These are phyloP conservation scores for Gracilaria caudata DNA, from an alignment of 23 red algal genomes.

Conservation along the genomic window DNA sequence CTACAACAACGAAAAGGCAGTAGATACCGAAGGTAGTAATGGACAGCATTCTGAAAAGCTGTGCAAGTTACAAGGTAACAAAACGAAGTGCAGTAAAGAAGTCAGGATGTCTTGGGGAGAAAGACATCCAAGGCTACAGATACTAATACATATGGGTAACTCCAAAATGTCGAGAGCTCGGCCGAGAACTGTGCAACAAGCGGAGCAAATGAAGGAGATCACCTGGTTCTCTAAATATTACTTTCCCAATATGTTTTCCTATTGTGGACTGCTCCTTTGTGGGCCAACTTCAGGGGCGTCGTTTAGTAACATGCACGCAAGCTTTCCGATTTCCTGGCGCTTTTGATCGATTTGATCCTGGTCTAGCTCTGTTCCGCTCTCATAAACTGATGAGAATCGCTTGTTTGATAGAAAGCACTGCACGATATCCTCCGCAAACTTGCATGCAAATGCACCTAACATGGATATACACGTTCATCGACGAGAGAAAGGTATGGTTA, in stretches of 20 bases:
- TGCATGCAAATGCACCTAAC: conserved; percentile 52
- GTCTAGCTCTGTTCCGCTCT: not conserved
- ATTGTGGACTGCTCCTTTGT: not conserved
- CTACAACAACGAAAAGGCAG: not conserved
- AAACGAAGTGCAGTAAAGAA: not conserved
- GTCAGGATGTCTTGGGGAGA: not conserved
- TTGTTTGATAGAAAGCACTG: conserved; percentile 5
- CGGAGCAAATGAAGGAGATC: not conserved
- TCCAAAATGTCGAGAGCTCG: too few relatives aligned
- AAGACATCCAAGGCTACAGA: too few relatives aligned
- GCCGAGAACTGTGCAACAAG: not conserved
- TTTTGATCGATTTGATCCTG: conserved; percentile 25
- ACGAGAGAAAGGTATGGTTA: not conserved
- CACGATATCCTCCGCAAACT: conserved; percentile 58
- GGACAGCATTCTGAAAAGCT: not conserved
- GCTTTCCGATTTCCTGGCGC: conserved; percentile 54
- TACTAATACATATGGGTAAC: too few relatives aligned
- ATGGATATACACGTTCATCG: not conserved
- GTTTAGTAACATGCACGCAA: conserved; percentile 39
- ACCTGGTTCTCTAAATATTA: not conserved
- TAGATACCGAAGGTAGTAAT: not conserved
- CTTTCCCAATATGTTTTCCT: not conserved
- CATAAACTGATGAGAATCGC: conserved; percentile 18
- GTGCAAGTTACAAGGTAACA: not conserved
- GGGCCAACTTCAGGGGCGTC: not conserved